Evolutionary conservation across 1,284 basidiomycete species (phyloP).

Genomic region (Athelia psychrophila): DNA sequence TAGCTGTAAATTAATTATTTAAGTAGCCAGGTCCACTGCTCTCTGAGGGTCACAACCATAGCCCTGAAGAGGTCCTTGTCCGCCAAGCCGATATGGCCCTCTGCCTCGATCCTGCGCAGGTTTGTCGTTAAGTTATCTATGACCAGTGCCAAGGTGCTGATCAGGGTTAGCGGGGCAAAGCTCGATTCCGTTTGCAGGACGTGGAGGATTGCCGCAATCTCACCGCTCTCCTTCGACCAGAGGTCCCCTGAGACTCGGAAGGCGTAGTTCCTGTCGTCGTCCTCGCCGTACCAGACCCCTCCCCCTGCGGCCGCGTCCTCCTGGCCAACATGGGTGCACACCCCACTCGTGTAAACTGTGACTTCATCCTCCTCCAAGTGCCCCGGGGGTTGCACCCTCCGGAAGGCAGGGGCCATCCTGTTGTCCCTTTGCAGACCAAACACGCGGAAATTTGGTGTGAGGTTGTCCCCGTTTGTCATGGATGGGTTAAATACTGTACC

Average conservation of each 20-base stretch:
- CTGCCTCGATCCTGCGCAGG: no score
- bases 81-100: no score
- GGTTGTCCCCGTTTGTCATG: neutral
- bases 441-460: neutral
- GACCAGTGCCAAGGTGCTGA: no score
- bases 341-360: neutral
- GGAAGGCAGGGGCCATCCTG: neutral
- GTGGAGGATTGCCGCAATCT: conserved; percentile 13
- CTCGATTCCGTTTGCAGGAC: no score
- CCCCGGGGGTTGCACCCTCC: neutral
- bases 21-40: no score
- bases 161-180: no score
- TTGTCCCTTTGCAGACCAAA: neutral
- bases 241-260: conserved; percentile 4
- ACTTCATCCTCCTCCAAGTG: neutral
- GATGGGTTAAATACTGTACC: neutral
- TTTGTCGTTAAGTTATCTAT: no score
- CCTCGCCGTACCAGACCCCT: conserved; percentile 25
- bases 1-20: no score
- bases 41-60: no score
- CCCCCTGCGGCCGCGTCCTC: conserved; percentile 5
- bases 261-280: conserved; percentile 6
- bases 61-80: no score
- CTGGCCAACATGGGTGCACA: neutral
- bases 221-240: conserved; percentile 16